Base-by-base conservation (phyloP, 2,329 filamentous ascomycete species). In the Myriangium duriaei region DNA sequence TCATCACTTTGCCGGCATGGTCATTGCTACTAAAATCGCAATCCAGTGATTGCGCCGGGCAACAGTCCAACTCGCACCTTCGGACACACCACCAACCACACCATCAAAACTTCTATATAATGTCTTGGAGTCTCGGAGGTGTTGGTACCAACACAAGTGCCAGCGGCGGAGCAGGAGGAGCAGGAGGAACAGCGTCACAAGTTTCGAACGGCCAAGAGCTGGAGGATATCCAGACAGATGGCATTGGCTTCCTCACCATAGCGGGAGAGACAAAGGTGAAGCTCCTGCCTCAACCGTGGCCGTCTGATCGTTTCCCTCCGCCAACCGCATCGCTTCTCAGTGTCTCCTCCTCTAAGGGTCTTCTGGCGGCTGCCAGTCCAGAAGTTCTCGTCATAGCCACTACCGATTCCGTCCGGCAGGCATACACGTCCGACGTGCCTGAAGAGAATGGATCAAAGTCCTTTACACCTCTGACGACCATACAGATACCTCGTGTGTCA, bases 351-450 rank as follows among this genome's bases (percentile, higher is more conserved):
- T 74, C 69, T 43, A 79, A 76, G 58, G 85, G 85, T 29, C 69
- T 98, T 14, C 68, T 95, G 39, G 88, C 88, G 18, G 91, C 87
- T 34, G 91, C 83, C 35, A 82, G 84, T 11, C 88, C 88, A 26
- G 79, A 92, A 51, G 71, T 71, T 34, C 69, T 98, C 31, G 67
- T 83, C 42, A 61, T 98, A 42, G 76, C 83, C 21, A 77, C 72
- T 2, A 92, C 88, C 11, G 76, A 87, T 39, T 71, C 76, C 3
- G 72, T 94, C 32, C 76, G 87, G 49, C 78, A 81, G 46, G 76
- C 81, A 2, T 88, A 93, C 53, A 44, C 39, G 28, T 47, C 33
- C 26, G 37, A 44, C 37, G 28, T 41, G 11, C 69, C 65, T 48
- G 52, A 56, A 39, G 76, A 79, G 44, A 70, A 69, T 43, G 76